Base-by-base conservation (phyloP, 1,284 basidiomycete species). In the Volvariella surrecta region DNA sequence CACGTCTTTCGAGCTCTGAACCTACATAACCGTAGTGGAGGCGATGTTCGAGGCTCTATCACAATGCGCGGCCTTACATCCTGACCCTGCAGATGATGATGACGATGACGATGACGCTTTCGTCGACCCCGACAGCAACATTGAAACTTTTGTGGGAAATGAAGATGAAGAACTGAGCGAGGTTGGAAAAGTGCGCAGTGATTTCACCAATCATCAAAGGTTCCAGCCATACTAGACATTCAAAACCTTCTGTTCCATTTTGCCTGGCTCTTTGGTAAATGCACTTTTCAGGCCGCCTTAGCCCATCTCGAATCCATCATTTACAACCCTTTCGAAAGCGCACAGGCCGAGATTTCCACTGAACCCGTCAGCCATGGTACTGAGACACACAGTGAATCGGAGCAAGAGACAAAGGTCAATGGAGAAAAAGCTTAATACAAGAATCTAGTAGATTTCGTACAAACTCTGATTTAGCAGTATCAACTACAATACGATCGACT, bases 111-210 rank as follows among this genome's bases (percentile, higher is more conserved):
- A 77, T 51, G 81, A 79, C 40, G 77, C 75, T 13, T 76, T 81
- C 49, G 66, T 82, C 48, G 76, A 82, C 50, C 58, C 69, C 2
- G 68, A 70, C 32, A 63, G 63, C 3, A 61, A 62, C 13, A 79
- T 84, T 53, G 78, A 84, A 49, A 67, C 70, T 1, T 79, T 86
- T 57, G 67, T 61, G 18, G 83, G 80, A 24, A 70, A 70, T 39
- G 76, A 73, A 44, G 72, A 67, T 13, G 70, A 85, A 54, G 84
- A 89, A 58, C 72, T 88, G 49, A 86, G 78, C 58, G 82, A 86
- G 64, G 81, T 83, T 52, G 92, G 92, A 69, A 84, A 88, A 86
- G 90, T 95, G 82, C 90, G 90, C 81, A 85, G 79, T 63, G 80
- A 89, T 84, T 89, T 88, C 63, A 63, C 78, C 64, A 83, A 81